phyloP scores from a whole-genome alignment of 305 asterid genomes.

The Fraxinus albicans region DNA sequence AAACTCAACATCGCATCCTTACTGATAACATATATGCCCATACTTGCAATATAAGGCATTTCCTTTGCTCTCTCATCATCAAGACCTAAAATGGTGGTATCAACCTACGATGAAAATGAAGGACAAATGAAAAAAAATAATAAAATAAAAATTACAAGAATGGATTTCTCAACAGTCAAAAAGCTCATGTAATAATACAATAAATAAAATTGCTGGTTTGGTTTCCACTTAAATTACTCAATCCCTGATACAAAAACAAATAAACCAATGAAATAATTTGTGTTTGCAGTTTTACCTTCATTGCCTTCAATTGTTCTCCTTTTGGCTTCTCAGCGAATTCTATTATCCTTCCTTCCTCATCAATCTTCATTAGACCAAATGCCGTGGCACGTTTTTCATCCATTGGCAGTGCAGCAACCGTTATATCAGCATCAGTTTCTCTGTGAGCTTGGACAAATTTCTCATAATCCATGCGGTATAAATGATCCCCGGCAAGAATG shows the following conservation, averaged over 20 bases:
- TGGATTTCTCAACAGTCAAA: background rate
- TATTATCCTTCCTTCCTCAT: constrained; percentile 54
- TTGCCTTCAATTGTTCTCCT: constrained; percentile 54
- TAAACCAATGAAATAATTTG: background rate
- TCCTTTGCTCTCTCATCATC: constrained; percentile 64
- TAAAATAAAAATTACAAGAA: constrained; percentile 5
- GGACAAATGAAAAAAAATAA: background rate
- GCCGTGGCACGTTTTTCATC: constrained; percentile 70
- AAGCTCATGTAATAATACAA: background rate
- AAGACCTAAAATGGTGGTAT: constrained; percentile 62
- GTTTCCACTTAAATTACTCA: background rate
- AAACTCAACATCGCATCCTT: constrained; percentile 51
- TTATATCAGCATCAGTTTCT: constrained; percentile 72
- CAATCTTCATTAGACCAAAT: constrained; percentile 66
- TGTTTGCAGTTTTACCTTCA: constrained; percentile 40
- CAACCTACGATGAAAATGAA: constrained; percentile 38
- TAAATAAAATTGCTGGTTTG: background rate
- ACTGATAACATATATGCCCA: constrained; percentile 64
- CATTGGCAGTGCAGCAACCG: constrained; percentile 76
- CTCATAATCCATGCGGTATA: constrained; percentile 70
- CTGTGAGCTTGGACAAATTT: constrained; percentile 64
- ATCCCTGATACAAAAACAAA: background rate
- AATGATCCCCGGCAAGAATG: constrained; percentile 69
- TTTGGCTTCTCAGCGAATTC: constrained; percentile 67
- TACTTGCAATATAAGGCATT: constrained; percentile 65